Evolutionary conservation across 345 rosid species (phyloP), one percentile per base, ranked within the genome.

Genomic region (Aurinia saxatilis): DNA sequence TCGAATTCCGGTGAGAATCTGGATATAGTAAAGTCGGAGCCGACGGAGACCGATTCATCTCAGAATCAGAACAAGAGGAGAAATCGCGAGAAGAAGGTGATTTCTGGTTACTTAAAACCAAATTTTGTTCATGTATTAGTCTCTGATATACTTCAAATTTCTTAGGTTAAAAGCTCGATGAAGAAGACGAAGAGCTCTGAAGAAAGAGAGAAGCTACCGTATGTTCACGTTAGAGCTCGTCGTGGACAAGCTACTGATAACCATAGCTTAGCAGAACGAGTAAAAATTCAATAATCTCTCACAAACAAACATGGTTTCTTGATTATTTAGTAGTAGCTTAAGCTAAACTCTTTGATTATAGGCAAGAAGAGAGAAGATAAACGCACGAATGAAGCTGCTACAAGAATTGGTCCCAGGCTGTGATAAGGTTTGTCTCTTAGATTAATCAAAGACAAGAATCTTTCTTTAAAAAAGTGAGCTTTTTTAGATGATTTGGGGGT

Each of bases 281-380:
- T 84, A 80, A 66, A 10, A 12, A 15, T 31, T 19, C 11, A 49
- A 6, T 70, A 49, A 27, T 27, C 6, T 63, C 46, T 56, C 15
- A 37, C 17, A 19, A 15, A 8, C n/a, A n/a, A n/a, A n/a, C 40
- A 16, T 33, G 7, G 6, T 52, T 46, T 2, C 31, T 57, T 5
- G n/a, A n/a, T 42, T 60, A n/a, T n/a, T n/a, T n/a, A 25, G 6
- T 23, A 57, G 47, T 48, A 23, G 39, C 10, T 50, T 54, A 47
- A 2, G 44, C 15, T 59, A 14, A 60, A 44, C 25, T 10, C 55
- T n/a, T n/a, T 29, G 29, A 49, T 51, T 61, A 45, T 31, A 84
- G 91, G 91, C 91, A n/a, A 84, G 91, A 76, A 84, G 87, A 50
- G 91, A 84, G 84, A 84, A 84, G 71, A 84, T 84, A 38, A 84